Base-by-base conservation (phyloP, 1,139 yeast species). In the Lodderomyces orthopsilosis region DNA sequence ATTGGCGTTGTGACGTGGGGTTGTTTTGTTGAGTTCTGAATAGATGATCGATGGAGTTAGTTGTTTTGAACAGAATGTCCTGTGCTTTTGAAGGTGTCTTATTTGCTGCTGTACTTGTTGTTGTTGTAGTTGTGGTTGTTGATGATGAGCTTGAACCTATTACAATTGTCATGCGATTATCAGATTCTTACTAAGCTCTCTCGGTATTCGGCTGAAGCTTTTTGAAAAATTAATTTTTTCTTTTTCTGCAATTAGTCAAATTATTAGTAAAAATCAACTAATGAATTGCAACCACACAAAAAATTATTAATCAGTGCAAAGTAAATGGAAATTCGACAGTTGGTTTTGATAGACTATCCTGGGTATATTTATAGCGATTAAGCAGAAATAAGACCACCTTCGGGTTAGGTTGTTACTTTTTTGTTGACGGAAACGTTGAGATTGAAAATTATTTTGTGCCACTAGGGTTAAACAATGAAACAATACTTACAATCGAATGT, bases 71-170 rank as follows among this genome's bases (percentile, higher is more conserved):
- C 23, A 4, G 26, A 19, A 12, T n/a, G 21, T 34, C 36, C n/a
- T 34, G n/a, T 34, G 14, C 19, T 34, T 41, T n/a, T 39, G 48
- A 39, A 23, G n/a, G 12, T 12, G 19, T 12, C 5, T 19, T 41
- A 19, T 35, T 9, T n/a, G 10, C 17, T 27, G 17, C 15, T 27
- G 32, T 8, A 8, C 4, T n/a, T 27, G 32, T 27, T 7, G 34
- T 15, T 6, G 19, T 30, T 5, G 34, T 30, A 4, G n/a, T 30
- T 7, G 19, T 30, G 9, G 19, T 24, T 24, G 27, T 24, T 24
- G 23, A 13, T n/a, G 32, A 27, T 27, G 34, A 15, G 19, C 19
- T 30, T 5, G 19, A 15, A 15, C 15, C 34, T 30, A 30, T 30
- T n/a, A 8, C 19, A 14, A 30, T 19, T 15, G 34, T 30, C 34